phyloP scores from a whole-genome alignment of 202 grass and related monocot genomes.

The Panicum hallii region DNA sequence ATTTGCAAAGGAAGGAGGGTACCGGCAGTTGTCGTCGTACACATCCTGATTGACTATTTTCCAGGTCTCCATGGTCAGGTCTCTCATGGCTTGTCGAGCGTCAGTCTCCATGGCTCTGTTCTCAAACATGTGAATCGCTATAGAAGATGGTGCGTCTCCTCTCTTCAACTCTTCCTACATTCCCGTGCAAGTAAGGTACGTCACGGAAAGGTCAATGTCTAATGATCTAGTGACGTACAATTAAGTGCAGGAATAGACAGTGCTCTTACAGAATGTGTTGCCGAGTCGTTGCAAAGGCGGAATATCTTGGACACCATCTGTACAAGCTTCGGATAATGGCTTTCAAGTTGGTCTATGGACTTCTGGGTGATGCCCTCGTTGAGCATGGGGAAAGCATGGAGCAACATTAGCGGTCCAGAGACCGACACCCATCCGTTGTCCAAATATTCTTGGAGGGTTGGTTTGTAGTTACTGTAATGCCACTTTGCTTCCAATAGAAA shows the following conservation, averaged over 20 bases:
- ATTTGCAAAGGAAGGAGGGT: conserved; percentile 10
- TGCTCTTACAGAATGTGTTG: conserved; percentile 20
- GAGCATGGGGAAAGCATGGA: conserved; percentile 18
- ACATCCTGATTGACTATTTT: conserved; percentile 45
- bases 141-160: conserved; percentile 57
- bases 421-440: conserved; percentile 53
- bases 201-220: not conserved
- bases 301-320: not conserved
- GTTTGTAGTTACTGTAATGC: conserved; percentile 38
- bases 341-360: not conserved
- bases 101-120: conserved; percentile 17
- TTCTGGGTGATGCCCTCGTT: not conserved
- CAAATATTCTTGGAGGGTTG: conserved; percentile 50
- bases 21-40: not conserved
- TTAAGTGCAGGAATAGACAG: not conserved
- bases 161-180: conserved; percentile 42
- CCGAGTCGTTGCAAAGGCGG: conserved; percentile 13
- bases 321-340: not conserved
- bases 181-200: not conserved
- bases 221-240: not conserved
- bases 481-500: conserved; percentile 64
- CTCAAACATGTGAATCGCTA: conserved; percentile 53
- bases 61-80: conserved; percentile 29
- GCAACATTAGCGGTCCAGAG: conserved; percentile 42
- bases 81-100: conserved; percentile 36